Conservation (phyloP, 2,329 filamentous ascomycete species). For the Onygena corvina region DNA sequence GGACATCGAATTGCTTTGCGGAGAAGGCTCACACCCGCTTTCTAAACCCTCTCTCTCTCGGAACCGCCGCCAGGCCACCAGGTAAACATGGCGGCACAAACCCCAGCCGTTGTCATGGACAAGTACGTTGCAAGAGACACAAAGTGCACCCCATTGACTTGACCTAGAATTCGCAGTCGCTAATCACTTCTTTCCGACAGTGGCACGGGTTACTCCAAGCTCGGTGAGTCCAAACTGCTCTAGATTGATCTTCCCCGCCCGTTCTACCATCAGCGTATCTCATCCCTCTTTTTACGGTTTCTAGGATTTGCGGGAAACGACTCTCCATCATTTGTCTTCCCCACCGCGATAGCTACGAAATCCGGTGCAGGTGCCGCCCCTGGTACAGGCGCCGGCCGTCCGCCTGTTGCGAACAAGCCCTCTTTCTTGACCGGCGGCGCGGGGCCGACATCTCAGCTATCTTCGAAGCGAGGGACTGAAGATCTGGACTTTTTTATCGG, state of each 20-base stretch:
- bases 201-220: conserved; percentile 98
- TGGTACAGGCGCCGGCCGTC: conserved; percentile 73
- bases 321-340: conserved; percentile 97
- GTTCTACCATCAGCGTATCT: conserved; percentile 20
- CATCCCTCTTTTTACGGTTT: conserved; percentile 20
- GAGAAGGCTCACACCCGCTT: too few relatives aligned
- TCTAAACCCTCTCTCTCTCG: too few relatives aligned
- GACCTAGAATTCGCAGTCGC: conserved; percentile 18
- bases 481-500: conserved; percentile 98
- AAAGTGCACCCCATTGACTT: conserved; percentile 15
- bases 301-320: conserved; percentile 97
- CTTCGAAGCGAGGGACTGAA: conserved; percentile 87
- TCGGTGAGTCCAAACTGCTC: conserved; percentile 52
- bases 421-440: conserved; percentile 88
- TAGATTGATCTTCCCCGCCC: conserved; percentile 2
- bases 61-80: not conserved
- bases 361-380: conserved; percentile 55
- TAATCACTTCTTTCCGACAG: conserved; percentile 44
- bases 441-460: conserved; percentile 69
- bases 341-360: conserved; percentile 95
- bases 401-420: conserved; percentile 85
- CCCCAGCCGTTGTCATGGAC: conserved; percentile 99
- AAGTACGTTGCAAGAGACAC: conserved; percentile 58
- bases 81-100: conserved; percentile 78
- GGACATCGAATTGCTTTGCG: too few relatives aligned